Evolutionary conservation across 139 green algal genomes (phyloP), one percentile per base, ranked within the genome.

Genomic region (Gonium pectorale): DNA sequence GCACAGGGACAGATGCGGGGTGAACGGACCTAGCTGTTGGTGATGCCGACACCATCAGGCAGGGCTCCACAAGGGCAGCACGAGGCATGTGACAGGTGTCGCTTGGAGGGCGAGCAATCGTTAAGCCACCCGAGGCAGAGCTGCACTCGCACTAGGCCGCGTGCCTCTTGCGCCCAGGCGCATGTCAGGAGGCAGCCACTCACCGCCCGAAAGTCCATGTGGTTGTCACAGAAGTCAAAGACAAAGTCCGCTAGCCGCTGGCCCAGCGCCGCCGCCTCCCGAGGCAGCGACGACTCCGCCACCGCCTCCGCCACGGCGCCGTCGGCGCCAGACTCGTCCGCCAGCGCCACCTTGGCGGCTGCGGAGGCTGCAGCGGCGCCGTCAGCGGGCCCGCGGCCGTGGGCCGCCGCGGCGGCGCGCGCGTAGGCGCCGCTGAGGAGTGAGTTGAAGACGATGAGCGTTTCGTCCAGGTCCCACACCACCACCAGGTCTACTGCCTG

Each of bases 381-480:
- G 31, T 26, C 46, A 22, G 33, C 2, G 1, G 15, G 33, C 4
- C 31, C 37, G 3, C 33, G 24, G 19, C 27, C 59, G 2, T 15
- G 15, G 15, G 59, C 75, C 8, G 41, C 78, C 15, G 44, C 41
- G 0, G 54, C 40, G 3, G 77, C 77, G 4, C 26, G 26, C 3
- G 60, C 63, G 22, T 56, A 84, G 38, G 78, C 63, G 13, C 78
- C 78, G 11, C 44, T 84, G 31, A 84, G 46, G 31, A 84, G 63
- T 7, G 62, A 75, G 41, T 84, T 84, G 78, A 84, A 84, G 8
- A 84, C 9, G 63, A 84, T 75, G 44, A 85, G 79, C 5, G 79
- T 85, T 49, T 85, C 79, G 27, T 85, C 79, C 41, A 85, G 63
- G 11, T 85, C 79, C 79, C 79, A 85, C 17, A 85, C 79, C 24